Evolutionary conservation across 1,284 basidiomycete species (phyloP), one percentile per base, ranked within the genome.

Genomic region (Microbotryum saponariae): DNA sequence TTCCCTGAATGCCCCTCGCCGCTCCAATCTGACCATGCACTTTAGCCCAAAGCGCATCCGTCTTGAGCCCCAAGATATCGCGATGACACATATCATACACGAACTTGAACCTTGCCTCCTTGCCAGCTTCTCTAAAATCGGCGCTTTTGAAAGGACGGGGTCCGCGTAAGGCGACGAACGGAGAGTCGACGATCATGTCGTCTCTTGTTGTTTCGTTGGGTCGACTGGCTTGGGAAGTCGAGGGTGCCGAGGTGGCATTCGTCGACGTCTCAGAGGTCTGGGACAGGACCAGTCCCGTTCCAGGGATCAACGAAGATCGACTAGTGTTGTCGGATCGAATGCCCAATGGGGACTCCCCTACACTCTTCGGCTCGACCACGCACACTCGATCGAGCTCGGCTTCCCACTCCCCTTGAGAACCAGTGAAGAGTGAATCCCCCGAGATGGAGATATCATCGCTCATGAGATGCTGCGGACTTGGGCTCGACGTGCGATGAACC

Each of bases 21-120:
- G n/a, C 12, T 4, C 31, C 42, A 2, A 18, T 25, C 8, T 16
- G 33, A 6, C 56, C 55, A 6, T 67, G 60, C 25, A 66, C n/a
- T 18, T 56, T 29, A 16, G 55, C 47, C 6, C 60, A 47, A 20
- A 54, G 23, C 29, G 58, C 56, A 27, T 67, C 63, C 18, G 62
- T 58, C 44, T 64, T 60, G 29, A 64, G 50, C 0, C 47, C 60
- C 21, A 62, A 37, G 0, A 64, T 37, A 10, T 61, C 58, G 5
- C 62, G 55, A 21, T 67, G 65, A 6, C 62, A 62, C 55, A 66
- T 57, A 31, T 66, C 61, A 50, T 27, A 59, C 20, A 46, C 50
- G 50, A 65, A 65, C 2, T 46, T 51, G 14, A 60, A 29, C 51
- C 12, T 49, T 51, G 42, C 54, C 21, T 29, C 53, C 57, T 20